These are phyloP conservation scores for Curvularia eragrostidis DNA, from an alignment of 2,329 filamentous ascomycete species.

Conservation along the genomic window DNA sequence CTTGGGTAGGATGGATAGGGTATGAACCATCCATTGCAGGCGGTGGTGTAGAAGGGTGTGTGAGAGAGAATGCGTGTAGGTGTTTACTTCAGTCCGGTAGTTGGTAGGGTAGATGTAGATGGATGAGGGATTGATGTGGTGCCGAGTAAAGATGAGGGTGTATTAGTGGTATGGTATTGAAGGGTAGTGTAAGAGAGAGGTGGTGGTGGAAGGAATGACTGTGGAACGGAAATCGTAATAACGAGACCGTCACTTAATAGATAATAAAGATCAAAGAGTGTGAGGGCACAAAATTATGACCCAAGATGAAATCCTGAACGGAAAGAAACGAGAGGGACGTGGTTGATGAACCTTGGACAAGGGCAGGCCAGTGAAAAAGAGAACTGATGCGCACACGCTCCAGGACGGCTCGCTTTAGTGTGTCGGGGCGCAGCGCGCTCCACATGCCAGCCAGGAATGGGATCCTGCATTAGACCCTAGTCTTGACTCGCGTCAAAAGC, in stretches of 20 bases:
- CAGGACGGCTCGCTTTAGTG: slow-evolving; percentile 49
- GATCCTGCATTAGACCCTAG: slow-evolving; percentile 19
- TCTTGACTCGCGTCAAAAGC: slow-evolving; percentile 41
- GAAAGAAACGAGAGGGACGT: slow-evolving; percentile 49
- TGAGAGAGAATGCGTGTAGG: background rate
- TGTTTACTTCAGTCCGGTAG: slow-evolving; percentile 2
- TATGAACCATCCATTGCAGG: slow-evolving; percentile 70
- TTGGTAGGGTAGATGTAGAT: slow-evolving; percentile 30
- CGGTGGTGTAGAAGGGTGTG: slow-evolving; percentile 17
- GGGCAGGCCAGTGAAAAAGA: slow-evolving; percentile 51
- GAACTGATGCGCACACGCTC: slow-evolving; percentile 52
- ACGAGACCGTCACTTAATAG: slow-evolving; percentile 50
- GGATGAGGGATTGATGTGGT: slow-evolving; percentile 19
- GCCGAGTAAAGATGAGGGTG: slow-evolving; percentile 20
- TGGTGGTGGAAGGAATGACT: slow-evolving; percentile 48
- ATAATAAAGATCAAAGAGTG: slow-evolving; percentile 22
- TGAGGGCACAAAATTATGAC: slow-evolving; percentile 32
- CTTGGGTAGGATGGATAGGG: slow-evolving; percentile 56
- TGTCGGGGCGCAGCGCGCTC: slow-evolving; percentile 48
- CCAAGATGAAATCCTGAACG: slow-evolving; percentile 48
- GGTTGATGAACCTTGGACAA: slow-evolving; percentile 53
- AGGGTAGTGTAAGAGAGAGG: slow-evolving; percentile 31
- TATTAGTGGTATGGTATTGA: slow-evolving; percentile 37
- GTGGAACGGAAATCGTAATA: slow-evolving; percentile 51
- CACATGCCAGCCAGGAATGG: slow-evolving; percentile 44